Conservation (phyloP, 2,329 filamentous ascomycete species). For the Ilyonectria sp. region DNA sequence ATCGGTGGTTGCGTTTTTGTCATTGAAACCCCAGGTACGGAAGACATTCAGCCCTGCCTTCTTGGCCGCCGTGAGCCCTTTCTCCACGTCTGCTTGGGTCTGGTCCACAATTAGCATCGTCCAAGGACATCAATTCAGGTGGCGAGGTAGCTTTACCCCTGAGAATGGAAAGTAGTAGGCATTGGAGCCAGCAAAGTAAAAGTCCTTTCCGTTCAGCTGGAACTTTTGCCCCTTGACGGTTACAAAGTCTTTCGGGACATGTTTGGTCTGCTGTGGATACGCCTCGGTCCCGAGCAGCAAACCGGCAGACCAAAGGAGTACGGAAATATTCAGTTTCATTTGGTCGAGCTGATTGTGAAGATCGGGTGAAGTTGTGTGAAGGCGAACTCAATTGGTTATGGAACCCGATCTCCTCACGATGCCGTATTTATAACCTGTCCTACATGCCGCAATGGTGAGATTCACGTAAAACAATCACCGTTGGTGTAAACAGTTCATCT, state of each 20-base stretch:
- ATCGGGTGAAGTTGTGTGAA: background rate
- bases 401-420: no score
- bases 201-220: conserved; percentile 59
- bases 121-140: rapidly evolving
- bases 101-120: conserved; percentile 45
- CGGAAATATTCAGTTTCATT: background rate
- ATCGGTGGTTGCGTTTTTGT: conserved; percentile 61
- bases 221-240: conserved; percentile 48
- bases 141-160: background rate
- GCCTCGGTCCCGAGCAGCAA: conserved; percentile 21
- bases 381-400: background rate
- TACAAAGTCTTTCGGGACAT: conserved; percentile 47
- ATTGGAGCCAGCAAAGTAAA: conserved; percentile 69
- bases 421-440: background rate
- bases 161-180: conserved; percentile 65
- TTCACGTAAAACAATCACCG: background rate
- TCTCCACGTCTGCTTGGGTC: conserved; percentile 68
- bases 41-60: conserved; percentile 69
- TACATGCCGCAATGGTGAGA: background rate
- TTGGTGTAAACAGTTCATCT: background rate
- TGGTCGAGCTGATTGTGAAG: background rate
- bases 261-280: background rate
- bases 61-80: conserved; percentile 61
- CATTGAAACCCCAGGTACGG: conserved; percentile 76
- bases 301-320: conserved; percentile 2